Percentiles rank a stretch among this genome's conserved stretches.
Evolutionary conservation across 495 filamentous ascomycete species (phyloP).

Genomic region (Podospora pseudoanserina): DNA sequence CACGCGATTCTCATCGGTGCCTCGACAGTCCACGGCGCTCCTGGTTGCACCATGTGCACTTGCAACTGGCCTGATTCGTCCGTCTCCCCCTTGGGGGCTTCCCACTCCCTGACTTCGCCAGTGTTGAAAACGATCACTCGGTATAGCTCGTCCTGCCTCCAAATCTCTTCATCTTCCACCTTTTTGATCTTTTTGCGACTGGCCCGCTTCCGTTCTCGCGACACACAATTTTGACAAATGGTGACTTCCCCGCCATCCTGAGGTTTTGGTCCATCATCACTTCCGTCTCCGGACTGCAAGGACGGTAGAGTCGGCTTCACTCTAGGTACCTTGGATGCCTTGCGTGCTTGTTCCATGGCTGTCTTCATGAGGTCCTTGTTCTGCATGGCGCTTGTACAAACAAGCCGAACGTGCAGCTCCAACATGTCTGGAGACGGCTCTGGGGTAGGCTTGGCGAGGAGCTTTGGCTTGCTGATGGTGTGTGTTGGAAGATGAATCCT

Average conservation of each 20-base stretch:
- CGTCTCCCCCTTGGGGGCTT: slow-evolving; percentile 45
- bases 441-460: slow-evolving; percentile 64
- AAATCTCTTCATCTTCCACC: slow-evolving; percentile 76
- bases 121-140: slow-evolving; percentile 93
- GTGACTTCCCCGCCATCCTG: slow-evolving; percentile 81
- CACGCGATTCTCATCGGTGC: slow-evolving; percentile 95
- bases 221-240: slow-evolving; percentile 81
- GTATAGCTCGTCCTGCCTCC: slow-evolving; percentile 69
- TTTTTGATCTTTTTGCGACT: slow-evolving; percentile 88
- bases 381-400: slow-evolving; percentile 92
- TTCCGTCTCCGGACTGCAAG: neutral
- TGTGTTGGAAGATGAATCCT: slow-evolving; percentile 81
- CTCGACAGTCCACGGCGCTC: slow-evolving; percentile 58
- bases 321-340: slow-evolving; percentile 19
- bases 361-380: slow-evolving; percentile 57
- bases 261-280: slow-evolving; percentile 61
- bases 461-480: slow-evolving; percentile 87
- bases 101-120: slow-evolving; percentile 85
- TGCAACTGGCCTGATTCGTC: slow-evolving; percentile 51
- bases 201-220: slow-evolving; percentile 81
- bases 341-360: slow-evolving; percentile 63
- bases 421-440: slow-evolving; percentile 64
- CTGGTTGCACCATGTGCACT: neutral
- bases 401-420: slow-evolving; percentile 74
- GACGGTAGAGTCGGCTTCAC: neutral